Evolutionary conservation across 2,329 filamentous ascomycete species (phyloP).

Genomic region (Pseudogymnoascus sp.): DNA sequence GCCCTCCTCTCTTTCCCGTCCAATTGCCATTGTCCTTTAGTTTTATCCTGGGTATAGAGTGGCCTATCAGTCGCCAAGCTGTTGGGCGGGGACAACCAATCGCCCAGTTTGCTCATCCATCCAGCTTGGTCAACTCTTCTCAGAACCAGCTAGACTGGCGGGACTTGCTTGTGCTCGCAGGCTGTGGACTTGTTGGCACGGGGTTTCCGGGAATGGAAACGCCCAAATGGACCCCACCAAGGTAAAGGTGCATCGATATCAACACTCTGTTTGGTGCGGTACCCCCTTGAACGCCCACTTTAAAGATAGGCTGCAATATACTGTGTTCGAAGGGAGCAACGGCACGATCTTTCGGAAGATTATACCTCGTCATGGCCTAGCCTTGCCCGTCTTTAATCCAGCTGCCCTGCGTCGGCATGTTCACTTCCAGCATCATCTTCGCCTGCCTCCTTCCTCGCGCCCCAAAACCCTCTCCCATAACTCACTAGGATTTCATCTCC

Average conservation of each 20-base stretch:
- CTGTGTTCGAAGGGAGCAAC: neutral
- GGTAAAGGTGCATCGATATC: neutral
- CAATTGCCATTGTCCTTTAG: neutral
- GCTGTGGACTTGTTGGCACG: neutral
- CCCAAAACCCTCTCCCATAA: constrained; percentile 61
- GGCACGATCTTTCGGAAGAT: neutral
- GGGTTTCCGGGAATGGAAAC: neutral
- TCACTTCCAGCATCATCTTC: constrained; percentile 15
- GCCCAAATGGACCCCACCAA: neutral
- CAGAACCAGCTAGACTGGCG: neutral
- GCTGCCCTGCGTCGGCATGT: neutral
- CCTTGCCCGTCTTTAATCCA: neutral
- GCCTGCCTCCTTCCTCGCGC: constrained; percentile 35
- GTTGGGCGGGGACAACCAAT: neutral
- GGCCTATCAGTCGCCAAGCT: neutral
- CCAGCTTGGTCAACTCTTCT: neutral
- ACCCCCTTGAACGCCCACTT: neutral
- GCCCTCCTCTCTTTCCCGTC: neutral
- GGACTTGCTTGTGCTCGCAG: neutral
- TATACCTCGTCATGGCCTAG: neutral
- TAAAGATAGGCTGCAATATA: neutral
- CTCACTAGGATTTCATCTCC: constrained; percentile 58
- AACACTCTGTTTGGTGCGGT: neutral
- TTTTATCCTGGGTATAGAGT: neutral
- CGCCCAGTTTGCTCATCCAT: neutral